Base-by-base conservation (phyloP, 1,284 basidiomycete species). In the Rhodotorula sp. region DNA sequence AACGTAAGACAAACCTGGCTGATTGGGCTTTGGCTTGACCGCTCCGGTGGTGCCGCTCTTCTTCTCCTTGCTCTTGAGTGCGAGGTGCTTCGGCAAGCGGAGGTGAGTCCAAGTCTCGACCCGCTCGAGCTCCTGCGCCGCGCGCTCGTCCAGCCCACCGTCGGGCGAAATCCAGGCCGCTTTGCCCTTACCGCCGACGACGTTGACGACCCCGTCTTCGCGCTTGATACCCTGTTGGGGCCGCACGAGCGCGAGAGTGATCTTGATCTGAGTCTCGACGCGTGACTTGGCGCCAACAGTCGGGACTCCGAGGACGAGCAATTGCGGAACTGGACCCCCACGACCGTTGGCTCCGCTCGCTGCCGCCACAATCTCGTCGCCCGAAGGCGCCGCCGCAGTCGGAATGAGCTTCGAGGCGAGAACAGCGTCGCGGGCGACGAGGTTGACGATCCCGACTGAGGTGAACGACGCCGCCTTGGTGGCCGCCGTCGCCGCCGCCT, bases 221-320 rank as follows among this genome's bases (percentile, higher is more conserved):
- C 48, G 12, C 43, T 48, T 47, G 39, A 51, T 18, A 23, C 54
- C 46, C 52, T n/a, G 47, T 23, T 46, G 52, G 0, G 72, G 67
- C 6, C 62, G 75, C 18, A 90, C 89, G 62, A 93, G 84, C 78
- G 91, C 89, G 62, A 93, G 84, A 16, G 88, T 87, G 52, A 93
- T 86, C 79, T 92, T 87, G 64, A 94, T 88, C 83, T 94, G 93
- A 1, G 93, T 97, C 81, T 97, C 94, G 31, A 97, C 93, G 34
- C 93, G 87, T 63, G 91, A 93, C 82, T 96, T 95, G n/a, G 93
- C 90, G 39, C 93, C 93, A 56, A 85, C 83, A 76, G 89, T 86
- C 15, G 93, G 92, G 57, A 97, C 87, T 77, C 89, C 92, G 54
- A 93, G 90, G 51, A 93, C 88, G 80, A 93, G 79, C 3, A 84